phyloP scores from a whole-genome alignment of 148 eudicot species.

The Polygonum aviculare region DNA sequence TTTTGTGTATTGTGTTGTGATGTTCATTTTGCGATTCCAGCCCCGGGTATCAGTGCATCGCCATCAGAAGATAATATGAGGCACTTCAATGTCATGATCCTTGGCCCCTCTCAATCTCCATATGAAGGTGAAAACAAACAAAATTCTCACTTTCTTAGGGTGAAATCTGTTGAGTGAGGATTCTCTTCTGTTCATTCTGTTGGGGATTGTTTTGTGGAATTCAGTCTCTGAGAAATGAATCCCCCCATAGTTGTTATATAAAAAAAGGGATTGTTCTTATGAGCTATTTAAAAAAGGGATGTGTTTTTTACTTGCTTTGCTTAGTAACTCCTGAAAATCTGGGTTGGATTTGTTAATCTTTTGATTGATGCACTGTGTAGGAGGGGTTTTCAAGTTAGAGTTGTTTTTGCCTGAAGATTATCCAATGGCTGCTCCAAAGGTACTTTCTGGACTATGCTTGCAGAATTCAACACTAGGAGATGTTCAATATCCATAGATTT shows the following conservation, averaged over 20 bases:
- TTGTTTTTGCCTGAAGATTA: constrained; percentile 93
- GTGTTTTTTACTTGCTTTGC: neutral
- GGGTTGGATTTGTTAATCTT: constrained; percentile 7
- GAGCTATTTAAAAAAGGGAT: neutral
- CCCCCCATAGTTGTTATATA: neutral
- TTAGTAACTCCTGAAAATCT: neutral
- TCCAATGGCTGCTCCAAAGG: constrained; percentile 99
- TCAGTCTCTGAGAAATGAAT: neutral
- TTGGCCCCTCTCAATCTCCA: constrained; percentile 95
- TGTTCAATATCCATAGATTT: neutral
- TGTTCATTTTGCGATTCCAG: constrained; percentile 35
- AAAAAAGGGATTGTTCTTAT: no score
- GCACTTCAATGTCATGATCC: constrained; percentile 93
- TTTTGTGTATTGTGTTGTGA: neutral
- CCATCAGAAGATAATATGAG: constrained; percentile 97
- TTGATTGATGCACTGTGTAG: constrained; percentile 26
- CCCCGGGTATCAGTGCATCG: constrained; percentile 96
- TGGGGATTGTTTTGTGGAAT: neutral
- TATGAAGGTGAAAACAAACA: constrained; percentile 52
- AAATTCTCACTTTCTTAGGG: neutral
- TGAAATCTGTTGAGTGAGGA: neutral
- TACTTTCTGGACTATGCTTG: constrained; percentile 10
- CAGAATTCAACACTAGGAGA: neutral
- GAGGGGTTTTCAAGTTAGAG: constrained; percentile 94
- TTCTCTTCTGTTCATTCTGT: neutral